phyloP scores from a whole-genome alignment of 2,329 filamentous ascomycete genomes.

The Cladosporium sp. region DNA sequence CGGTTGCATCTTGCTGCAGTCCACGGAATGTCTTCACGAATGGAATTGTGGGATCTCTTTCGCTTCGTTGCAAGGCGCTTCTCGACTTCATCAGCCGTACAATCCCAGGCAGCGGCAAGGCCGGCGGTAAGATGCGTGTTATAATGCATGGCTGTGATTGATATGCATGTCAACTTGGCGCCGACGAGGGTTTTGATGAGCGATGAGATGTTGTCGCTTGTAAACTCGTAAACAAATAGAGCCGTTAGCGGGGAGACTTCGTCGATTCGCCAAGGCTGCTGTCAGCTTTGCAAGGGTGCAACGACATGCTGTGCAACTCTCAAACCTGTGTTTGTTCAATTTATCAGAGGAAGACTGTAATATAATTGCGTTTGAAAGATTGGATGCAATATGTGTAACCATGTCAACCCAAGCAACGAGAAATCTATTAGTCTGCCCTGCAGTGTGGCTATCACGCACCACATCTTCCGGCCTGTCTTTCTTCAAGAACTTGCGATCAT shows the following conservation, averaged over 20 bases:
- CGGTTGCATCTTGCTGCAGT: constrained; percentile 41
- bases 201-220: neutral
- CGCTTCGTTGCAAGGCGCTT: constrained; percentile 11
- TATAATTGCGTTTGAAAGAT: too few relatives aligned
- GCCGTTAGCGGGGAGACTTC: neutral
- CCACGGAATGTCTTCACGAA: constrained; percentile 30
- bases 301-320: too few relatives aligned
- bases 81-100: neutral
- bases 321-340: too few relatives aligned
- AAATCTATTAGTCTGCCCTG: too few relatives aligned
- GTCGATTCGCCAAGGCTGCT: constrained; percentile 8
- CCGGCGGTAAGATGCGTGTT: constrained; percentile 14
- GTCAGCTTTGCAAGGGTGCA: too few relatives aligned
- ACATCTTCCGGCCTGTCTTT: too few relatives aligned
- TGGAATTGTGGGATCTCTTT: constrained; percentile 8
- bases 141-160: neutral
- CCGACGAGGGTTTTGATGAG: neutral
- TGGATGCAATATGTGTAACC: too few relatives aligned
- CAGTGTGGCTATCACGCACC: too few relatives aligned
- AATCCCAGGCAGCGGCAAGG: neutral
- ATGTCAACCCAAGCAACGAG: too few relatives aligned
- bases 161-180: neutral
- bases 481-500: too few relatives aligned
- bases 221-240: constrained; percentile 12
- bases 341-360: too few relatives aligned